Evolutionary conservation across 495 filamentous ascomycete species (phyloP).

Genomic region (Stereocaulon alpinum): DNA sequence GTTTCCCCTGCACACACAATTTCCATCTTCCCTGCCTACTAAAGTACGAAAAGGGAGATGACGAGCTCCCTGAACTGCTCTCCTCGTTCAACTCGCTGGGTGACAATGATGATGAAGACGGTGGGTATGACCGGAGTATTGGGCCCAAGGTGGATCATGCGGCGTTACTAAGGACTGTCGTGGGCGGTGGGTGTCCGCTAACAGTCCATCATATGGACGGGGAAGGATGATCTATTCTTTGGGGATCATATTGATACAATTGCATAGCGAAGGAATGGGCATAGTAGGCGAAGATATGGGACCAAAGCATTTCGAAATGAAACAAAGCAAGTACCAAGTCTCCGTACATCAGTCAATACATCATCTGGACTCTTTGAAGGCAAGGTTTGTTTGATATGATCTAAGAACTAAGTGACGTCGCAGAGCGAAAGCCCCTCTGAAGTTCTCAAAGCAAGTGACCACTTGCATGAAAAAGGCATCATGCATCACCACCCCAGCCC

Average conservation of each 20-base stretch:
- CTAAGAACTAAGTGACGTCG: not conserved
- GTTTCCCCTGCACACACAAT: slow-evolving; percentile 84
- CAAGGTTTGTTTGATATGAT: not conserved
- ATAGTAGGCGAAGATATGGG: not conserved
- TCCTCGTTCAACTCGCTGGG: slow-evolving; percentile 6
- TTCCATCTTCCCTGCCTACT: slow-evolving; percentile 82
- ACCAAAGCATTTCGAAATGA: not conserved
- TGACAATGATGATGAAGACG: slow-evolving; percentile 11
- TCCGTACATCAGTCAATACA: not conserved
- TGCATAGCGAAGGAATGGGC: slow-evolving; percentile 2
- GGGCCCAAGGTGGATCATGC: slow-evolving; percentile 23
- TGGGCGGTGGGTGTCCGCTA: slow-evolving; percentile 21
- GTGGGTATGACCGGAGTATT: slow-evolving; percentile 17
- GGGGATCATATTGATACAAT: not conserved
- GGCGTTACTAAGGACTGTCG: slow-evolving; percentile 13
- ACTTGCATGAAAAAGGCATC: not conserved
- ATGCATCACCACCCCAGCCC: not conserved
- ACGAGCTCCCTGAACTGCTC: slow-evolving; percentile 27
- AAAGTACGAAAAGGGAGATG: slow-evolving; percentile 28
- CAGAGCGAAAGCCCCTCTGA: not conserved
- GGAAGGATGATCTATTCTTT: not conserved
- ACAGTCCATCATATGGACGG: slow-evolving; percentile 10
- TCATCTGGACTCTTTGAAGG: not conserved
- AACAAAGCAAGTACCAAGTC: not conserved
- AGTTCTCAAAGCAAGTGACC: not conserved